Conservation (phyloP, 2,329 filamentous ascomycete genomes). For the Cladosporium sp. region DNA sequence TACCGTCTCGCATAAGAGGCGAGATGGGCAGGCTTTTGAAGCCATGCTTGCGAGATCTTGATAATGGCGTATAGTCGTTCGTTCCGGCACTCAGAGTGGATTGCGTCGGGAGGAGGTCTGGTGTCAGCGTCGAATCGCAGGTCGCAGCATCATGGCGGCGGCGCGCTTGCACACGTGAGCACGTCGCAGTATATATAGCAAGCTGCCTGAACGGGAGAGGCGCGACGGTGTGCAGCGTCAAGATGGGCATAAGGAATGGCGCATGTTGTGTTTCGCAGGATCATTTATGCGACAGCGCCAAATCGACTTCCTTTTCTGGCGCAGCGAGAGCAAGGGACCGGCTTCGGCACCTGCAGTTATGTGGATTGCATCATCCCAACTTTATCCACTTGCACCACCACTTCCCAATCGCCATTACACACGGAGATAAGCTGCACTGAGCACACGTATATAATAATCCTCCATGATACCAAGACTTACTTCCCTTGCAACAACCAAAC, state of each 20-base stretch:
- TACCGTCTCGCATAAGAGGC: conserved; percentile 41
- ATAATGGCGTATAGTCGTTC: conserved; percentile 29
- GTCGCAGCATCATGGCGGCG: background rate
- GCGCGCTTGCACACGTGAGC: background rate
- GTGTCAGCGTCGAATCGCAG: background rate
- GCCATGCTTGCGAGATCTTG: conserved; percentile 33
- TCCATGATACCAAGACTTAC: background rate
- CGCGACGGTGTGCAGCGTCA: background rate
- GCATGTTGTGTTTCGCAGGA: conserved; percentile 3
- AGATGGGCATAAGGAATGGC: conserved; percentile 6
- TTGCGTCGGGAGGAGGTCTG: background rate
- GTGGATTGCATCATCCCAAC: conserved; percentile 6
- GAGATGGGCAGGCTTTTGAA: conserved; percentile 42
- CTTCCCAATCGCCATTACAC: background rate
- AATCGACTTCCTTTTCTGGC: background rate
- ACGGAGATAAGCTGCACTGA: background rate
- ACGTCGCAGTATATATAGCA: background rate
- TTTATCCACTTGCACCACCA: background rate
- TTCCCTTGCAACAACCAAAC: background rate
- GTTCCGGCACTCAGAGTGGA: conserved; percentile 13
- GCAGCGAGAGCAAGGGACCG: background rate
- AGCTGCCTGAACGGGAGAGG: background rate
- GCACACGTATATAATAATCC: background rate
- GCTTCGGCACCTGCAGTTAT: background rate
- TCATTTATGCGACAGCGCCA: background rate